Percentiles rank a stretch among this genome's conserved stretches.
phyloP scores from a whole-genome alignment of 257 asterid species.

The Perilla frutescens region DNA sequence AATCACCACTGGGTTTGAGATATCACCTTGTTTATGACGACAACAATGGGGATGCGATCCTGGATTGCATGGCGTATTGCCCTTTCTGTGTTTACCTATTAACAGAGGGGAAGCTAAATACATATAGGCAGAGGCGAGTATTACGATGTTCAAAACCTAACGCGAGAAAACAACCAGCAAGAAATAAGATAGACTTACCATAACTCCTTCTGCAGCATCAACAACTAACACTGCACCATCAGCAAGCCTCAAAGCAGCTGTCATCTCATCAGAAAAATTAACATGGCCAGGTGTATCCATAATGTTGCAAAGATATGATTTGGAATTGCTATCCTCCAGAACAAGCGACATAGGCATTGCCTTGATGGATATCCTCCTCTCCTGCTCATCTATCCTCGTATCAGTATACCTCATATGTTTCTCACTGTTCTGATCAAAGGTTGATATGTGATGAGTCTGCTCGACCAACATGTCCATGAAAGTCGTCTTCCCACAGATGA shows the following conservation, averaged over 20 bases:
- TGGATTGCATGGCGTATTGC: slow-evolving; percentile 92
- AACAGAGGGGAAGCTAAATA: slow-evolving; percentile 26
- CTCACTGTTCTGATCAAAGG: slow-evolving; percentile 91
- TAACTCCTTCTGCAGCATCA: slow-evolving; percentile 97
- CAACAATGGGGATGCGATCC: slow-evolving; percentile 85
- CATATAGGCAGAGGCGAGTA: slow-evolving; percentile 8
- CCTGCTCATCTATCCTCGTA: slow-evolving; percentile 97
- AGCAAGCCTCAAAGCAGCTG: slow-evolving; percentile 96
- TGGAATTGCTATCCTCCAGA: slow-evolving; percentile 89
- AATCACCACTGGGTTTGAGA: slow-evolving; percentile 9
- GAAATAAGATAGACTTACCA: slow-evolving; percentile 57
- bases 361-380: slow-evolving; percentile 90
- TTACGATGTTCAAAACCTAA: slow-evolving; percentile 5
- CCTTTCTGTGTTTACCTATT: slow-evolving; percentile 91
- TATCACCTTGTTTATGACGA: slow-evolving; percentile 85
- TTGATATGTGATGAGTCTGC: slow-evolving; percentile 95
- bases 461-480: slow-evolving; percentile 97
- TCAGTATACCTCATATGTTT: slow-evolving; percentile 96
- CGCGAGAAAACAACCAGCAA: not conserved
- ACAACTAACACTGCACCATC: slow-evolving; percentile 98
- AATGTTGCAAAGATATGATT: slow-evolving; percentile 87
- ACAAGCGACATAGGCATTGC: slow-evolving; percentile 91
- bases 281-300: slow-evolving; percentile 99
- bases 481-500: slow-evolving; percentile 87
- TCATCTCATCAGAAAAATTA: slow-evolving; percentile 97